Evolutionary conservation across 192 early-diverging fungal genomes (phyloP).

Genomic region (Coemansia sp.): DNA sequence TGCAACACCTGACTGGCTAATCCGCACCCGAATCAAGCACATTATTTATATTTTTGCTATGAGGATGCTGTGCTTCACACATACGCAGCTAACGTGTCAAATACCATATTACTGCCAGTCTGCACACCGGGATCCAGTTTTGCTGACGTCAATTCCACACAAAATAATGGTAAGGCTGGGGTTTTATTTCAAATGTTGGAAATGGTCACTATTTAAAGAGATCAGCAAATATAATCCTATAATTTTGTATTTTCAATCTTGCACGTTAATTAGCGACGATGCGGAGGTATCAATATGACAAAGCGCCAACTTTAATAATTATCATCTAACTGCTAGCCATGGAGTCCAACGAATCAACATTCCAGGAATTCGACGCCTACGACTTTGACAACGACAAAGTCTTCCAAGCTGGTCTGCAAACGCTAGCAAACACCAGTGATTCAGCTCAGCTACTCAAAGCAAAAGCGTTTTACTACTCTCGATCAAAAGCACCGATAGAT

Average conservation of each 20-base stretch:
- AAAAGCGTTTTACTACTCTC: slow-evolving; percentile 39
- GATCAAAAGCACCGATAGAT: slow-evolving; percentile 13
- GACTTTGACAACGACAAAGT: slow-evolving; percentile 27
- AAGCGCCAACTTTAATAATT: background rate
- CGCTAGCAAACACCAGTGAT: slow-evolving; percentile 11
- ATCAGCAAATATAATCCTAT: background rate
- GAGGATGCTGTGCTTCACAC: too few species aligned
- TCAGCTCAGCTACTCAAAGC: slow-evolving; percentile 6
- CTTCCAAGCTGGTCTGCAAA: slow-evolving; percentile 34
- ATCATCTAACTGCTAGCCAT: too few species aligned
- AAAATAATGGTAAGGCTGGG: too few species aligned
- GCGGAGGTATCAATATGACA: background rate
- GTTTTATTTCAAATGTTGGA: too few species aligned
- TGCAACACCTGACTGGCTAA: too few species aligned
- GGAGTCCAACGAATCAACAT: background rate
- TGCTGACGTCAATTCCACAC: too few species aligned
- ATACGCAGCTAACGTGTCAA: too few species aligned
- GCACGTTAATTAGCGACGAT: background rate
- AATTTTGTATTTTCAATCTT: background rate
- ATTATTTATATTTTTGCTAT: too few species aligned
- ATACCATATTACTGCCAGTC: too few species aligned
- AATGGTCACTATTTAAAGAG: too few species aligned
- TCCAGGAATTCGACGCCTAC: slow-evolving; percentile 31
- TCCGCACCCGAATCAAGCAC: too few species aligned
- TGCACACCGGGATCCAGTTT: too few species aligned